A percentile compares a stretch with the other conserved stretches of the same genome.
Conservation (phyloP, 495 filamentous ascomycete genomes). For the Cairneyella variabilis region DNA sequence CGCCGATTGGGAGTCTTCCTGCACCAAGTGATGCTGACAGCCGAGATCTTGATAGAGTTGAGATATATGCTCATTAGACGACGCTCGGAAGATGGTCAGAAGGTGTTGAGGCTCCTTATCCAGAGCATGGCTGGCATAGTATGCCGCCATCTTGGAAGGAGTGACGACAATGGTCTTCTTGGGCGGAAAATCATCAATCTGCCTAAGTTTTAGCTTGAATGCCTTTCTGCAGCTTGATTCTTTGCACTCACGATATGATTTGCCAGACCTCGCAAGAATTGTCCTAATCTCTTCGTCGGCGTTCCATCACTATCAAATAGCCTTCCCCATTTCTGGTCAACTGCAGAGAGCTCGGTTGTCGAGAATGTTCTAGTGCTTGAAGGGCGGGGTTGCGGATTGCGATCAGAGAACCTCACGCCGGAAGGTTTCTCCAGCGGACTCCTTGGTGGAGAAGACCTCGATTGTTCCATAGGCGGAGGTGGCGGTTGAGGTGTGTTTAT, state of each 20-base stretch:
- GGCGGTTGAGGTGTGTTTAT: slow-evolving; percentile 7
- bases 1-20: slow-evolving; percentile 49
- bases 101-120: slow-evolving; percentile 50
- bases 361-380: slow-evolving; percentile 12
- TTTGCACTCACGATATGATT: slow-evolving; percentile 62
- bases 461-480: slow-evolving; percentile 11
- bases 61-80: slow-evolving; percentile 42
- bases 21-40: slow-evolving; percentile 80
- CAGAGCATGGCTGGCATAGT: slow-evolving; percentile 65
- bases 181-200: slow-evolving; percentile 78
- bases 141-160: slow-evolving; percentile 73
- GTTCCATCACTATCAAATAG: slow-evolving; percentile 67
- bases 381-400: slow-evolving; percentile 10
- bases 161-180: slow-evolving; percentile 74
- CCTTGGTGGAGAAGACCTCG: slow-evolving; percentile 13
- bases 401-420: slow-evolving; percentile 26
- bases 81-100: slow-evolving; percentile 42
- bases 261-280: slow-evolving; percentile 74
- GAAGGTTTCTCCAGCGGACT: slow-evolving; percentile 22
- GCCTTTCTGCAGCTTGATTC: not conserved
- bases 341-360: slow-evolving; percentile 21
- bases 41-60: slow-evolving; percentile 71
- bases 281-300: slow-evolving; percentile 62
- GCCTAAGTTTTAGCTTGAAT: slow-evolving; percentile 25
- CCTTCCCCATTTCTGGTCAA: slow-evolving; percentile 65